A percentile compares a stretch with the other conserved stretches of the same genome.
Conservation (phyloP, 345 rosid genomes). For the Pistacia integerrima region DNA sequence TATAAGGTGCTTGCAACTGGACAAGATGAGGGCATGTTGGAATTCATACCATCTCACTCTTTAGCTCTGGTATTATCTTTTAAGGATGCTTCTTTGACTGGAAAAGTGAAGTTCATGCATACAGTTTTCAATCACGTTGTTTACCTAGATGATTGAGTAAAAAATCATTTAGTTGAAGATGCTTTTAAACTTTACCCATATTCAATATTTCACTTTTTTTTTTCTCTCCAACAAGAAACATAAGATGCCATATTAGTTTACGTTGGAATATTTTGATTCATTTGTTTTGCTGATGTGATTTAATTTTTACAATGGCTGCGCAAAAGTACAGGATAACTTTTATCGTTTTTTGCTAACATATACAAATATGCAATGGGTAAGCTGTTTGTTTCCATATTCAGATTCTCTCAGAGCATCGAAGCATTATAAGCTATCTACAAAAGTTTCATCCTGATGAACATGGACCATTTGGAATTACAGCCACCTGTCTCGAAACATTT, state of each 20-base stretch:
- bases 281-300: background rate
- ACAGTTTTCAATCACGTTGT: background rate
- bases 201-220: background rate
- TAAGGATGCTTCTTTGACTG: constrained; percentile 11
- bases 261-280: background rate
- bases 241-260: background rate
- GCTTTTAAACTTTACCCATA: background rate
- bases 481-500: constrained; percentile 92
- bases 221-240: background rate
- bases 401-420: constrained; percentile 95
- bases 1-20: constrained; percentile 96
- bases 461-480: constrained; percentile 93
- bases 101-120: constrained; percentile 1
- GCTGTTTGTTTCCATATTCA: constrained; percentile 30
- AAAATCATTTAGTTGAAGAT: background rate
- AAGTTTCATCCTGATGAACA: constrained; percentile 97
- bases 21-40: constrained; percentile 98
- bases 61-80: constrained; percentile 74
- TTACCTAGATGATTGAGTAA: background rate
- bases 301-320: constrained; percentile 1
- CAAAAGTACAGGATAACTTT: background rate
- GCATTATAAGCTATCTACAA: constrained; percentile 88
- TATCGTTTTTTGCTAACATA: background rate
- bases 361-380: constrained; percentile 15
- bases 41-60: constrained; percentile 91